Conservation (phyloP, 495 filamentous ascomycete genomes). For the Immersiella caudata region DNA sequence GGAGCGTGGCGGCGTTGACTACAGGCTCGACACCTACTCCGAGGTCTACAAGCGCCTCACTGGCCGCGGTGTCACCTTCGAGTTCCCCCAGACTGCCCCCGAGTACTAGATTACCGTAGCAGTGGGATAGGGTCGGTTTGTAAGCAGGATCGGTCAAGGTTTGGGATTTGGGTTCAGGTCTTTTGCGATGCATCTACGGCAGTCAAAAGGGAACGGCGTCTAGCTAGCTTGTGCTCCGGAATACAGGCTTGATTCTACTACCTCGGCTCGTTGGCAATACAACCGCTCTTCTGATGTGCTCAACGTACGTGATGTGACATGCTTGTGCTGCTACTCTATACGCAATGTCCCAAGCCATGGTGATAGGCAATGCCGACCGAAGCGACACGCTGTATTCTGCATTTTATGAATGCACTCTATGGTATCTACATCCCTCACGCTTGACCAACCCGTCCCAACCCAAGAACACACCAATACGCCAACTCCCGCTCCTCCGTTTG, state of each 20-base stretch:
- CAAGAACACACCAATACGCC: constrained; percentile 94
- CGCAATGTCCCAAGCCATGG: too few species aligned
- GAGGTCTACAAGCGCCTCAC: constrained; percentile 97
- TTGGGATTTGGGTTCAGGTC: constrained; percentile 39
- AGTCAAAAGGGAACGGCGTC: constrained; percentile 43
- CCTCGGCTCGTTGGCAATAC: constrained; percentile 12
- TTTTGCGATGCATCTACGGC: constrained; percentile 35
- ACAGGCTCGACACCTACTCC: constrained; percentile 97
- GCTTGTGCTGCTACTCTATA: too few species aligned
- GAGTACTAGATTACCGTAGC: constrained; percentile 69
- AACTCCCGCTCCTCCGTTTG: constrained; percentile 66
- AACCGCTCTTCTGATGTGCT: constrained; percentile 9
- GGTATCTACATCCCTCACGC: constrained; percentile 19
- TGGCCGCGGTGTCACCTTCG: constrained; percentile 90
- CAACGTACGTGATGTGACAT: too few species aligned
- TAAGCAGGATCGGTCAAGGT: constrained; percentile 34
- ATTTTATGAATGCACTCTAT: background rate
- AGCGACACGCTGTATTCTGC: background rate
- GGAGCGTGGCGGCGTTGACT: constrained; percentile 98
- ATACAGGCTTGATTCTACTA: constrained; percentile 36
- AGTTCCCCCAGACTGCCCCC: constrained; percentile 84
- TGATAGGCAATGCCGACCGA: too few species aligned
- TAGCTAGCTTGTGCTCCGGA: constrained; percentile 41
- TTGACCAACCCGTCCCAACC: constrained; percentile 73
- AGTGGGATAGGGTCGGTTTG: constrained; percentile 29